phyloP scores from a whole-genome alignment of 1,284 basidiomycete genomes.

The Stygiomarasmius scandens region DNA sequence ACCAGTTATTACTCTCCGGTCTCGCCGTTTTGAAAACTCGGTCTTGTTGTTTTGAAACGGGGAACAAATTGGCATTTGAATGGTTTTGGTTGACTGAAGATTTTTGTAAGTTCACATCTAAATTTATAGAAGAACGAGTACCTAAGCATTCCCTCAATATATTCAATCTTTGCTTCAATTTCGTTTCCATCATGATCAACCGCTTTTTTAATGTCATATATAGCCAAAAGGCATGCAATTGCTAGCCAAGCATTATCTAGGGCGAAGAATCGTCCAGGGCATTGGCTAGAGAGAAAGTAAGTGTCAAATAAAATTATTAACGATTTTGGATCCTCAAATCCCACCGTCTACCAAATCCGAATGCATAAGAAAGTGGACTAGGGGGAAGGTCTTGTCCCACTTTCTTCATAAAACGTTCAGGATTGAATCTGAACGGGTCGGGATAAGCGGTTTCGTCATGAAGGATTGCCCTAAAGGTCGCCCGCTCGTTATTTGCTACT shows the following conservation, averaged over 20 bases:
- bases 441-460: constrained; percentile 20
- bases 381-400: not conserved
- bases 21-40: no score
- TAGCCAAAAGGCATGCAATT: not conserved
- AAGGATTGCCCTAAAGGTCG: constrained; percentile 18
- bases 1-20: no score
- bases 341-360: constrained; percentile 11
- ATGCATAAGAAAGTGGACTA: constrained; percentile 2
- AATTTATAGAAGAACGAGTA: no score
- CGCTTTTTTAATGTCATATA: not conserved
- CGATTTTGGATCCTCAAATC: no score
- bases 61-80: not conserved
- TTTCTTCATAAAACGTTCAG: constrained; percentile 19
- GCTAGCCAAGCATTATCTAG: not conserved
- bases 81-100: not conserved
- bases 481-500: no score
- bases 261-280: not conserved
- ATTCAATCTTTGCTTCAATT: not conserved
- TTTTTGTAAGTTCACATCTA: no score
- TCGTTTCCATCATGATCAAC: not conserved
- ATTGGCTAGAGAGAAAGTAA: not conserved
- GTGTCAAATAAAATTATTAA: not conserved
- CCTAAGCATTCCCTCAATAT: not conserved
- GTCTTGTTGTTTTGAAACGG: not conserved
- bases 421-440: constrained; percentile 18